Percentiles rank a stretch among this genome's conserved stretches.
Evolutionary conservation across 441 rosid species (phyloP).

Genomic region (Pelargonium myrrhifolium): DNA sequence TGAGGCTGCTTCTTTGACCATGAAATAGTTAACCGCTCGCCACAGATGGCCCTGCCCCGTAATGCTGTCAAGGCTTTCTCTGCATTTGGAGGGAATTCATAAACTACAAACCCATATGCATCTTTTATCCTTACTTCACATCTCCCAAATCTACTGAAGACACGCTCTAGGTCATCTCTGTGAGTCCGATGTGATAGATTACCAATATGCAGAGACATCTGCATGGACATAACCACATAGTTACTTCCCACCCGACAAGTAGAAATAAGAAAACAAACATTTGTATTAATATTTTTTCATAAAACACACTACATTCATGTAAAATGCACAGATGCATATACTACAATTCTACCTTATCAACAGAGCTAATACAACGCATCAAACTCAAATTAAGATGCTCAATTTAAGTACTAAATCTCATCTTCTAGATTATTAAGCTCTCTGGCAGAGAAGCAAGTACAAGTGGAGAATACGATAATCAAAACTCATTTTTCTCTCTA

Average conservation of each 20-base stretch:
- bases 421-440: neutral
- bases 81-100: conserved; percentile 39
- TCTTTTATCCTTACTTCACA: conserved; percentile 38
- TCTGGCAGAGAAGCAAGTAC: neutral
- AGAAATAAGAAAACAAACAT: too few species aligned
- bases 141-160: conserved; percentile 38
- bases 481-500: neutral
- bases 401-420: neutral
- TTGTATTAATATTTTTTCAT: neutral
- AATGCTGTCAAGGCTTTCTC: conserved; percentile 40
- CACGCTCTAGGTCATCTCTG: conserved; percentile 34
- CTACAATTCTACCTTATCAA: too few species aligned
- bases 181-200: conserved; percentile 30
- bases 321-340: too few species aligned
- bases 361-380: too few species aligned
- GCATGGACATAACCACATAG: conserved; percentile 5
- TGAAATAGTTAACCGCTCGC: conserved; percentile 35
- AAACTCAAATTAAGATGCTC: neutral
- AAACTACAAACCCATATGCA: conserved; percentile 47
- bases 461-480: neutral
- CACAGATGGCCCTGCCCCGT: conserved; percentile 32
- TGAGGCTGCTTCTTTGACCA: conserved; percentile 52
- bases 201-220: conserved; percentile 49
- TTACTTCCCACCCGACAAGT: neutral
- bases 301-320: neutral